A percentile compares a stretch with the other conserved stretches of the same genome.
Evolutionary conservation across 2,329 filamentous ascomycete species (phyloP).

Genomic region (Claviceps citrina): DNA sequence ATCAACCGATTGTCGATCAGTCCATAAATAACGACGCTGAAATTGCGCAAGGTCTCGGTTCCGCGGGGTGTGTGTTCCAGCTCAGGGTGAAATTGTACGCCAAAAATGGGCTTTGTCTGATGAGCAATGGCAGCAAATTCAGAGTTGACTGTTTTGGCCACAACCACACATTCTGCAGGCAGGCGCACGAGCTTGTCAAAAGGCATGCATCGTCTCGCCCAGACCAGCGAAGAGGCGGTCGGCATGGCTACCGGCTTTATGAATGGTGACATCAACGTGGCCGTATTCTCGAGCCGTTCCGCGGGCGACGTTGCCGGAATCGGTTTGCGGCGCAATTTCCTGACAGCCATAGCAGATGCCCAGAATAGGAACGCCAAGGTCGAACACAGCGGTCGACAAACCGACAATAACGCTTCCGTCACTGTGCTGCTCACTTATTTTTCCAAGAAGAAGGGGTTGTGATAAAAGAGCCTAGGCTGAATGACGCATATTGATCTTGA

Average conservation of each 20-base stretch:
- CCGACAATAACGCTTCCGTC: too few species aligned
- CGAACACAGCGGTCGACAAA: slow-evolving; percentile 29
- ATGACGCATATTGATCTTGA: too few species aligned
- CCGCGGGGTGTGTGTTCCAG: slow-evolving; percentile 43
- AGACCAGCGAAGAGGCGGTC: slow-evolving; percentile 68
- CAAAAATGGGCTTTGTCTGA: slow-evolving; percentile 47
- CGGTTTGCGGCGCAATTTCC: slow-evolving; percentile 45
- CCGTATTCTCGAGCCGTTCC: slow-evolving; percentile 26
- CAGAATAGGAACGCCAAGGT: slow-evolving; percentile 18
- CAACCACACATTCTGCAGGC: slow-evolving; percentile 55
- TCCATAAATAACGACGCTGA: slow-evolving; percentile 67
- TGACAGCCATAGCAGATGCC: slow-evolving; percentile 45
- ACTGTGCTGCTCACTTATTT: too few species aligned
- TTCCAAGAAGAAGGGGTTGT: too few species aligned
- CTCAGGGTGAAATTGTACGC: slow-evolving; percentile 84
- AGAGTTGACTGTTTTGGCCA: slow-evolving; percentile 63
- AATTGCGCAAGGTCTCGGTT: slow-evolving; percentile 61
- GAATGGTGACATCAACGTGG: slow-evolving; percentile 36
- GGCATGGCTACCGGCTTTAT: slow-evolving; percentile 36
- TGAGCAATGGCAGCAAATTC: slow-evolving; percentile 70
- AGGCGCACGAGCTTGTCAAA: slow-evolving; percentile 68
- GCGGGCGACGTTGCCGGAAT: slow-evolving; percentile 41
- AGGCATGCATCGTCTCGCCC: slow-evolving; percentile 55
- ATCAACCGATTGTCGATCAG: slow-evolving; percentile 69
- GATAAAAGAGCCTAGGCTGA: too few species aligned